Conservation (phyloP, 1,139 yeast species). For the Hemisphaericaspora lyxosophila region DNA sequence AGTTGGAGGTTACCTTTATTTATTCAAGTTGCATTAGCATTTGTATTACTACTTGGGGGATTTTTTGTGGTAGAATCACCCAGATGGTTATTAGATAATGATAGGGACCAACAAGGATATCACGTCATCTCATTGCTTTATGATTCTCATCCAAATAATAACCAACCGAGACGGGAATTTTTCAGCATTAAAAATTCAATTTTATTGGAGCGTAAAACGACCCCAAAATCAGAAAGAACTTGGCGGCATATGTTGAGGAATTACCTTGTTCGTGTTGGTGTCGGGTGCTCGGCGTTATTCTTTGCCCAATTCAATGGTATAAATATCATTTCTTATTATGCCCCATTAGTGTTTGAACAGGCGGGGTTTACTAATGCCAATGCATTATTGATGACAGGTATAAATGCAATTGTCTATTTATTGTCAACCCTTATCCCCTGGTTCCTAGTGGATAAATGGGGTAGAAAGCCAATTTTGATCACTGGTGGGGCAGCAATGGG, state of each 20-base stretch:
- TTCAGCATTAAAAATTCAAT: conserved; percentile 82
- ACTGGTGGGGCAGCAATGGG: conserved; percentile 53
- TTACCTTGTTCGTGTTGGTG: conserved; percentile 39
- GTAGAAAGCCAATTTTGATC: conserved; percentile 52
- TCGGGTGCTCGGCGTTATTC: conserved; percentile 52
- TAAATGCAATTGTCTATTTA: conserved; percentile 50
- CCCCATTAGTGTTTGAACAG: conserved; percentile 53
- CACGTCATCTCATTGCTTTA: conserved; percentile 80
- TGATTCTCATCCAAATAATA: conserved; percentile 54
- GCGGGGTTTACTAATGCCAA: conserved; percentile 53
- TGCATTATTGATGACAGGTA: conserved; percentile 54
- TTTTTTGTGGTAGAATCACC: conserved; percentile 58
- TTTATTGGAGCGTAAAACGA: conserved; percentile 42
- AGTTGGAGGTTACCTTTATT: conserved; percentile 55
- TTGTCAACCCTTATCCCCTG: conserved; percentile 53
- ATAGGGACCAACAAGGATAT: conserved; percentile 54
- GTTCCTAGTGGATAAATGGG: conserved; percentile 56
- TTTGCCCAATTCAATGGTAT: conserved; percentile 60
- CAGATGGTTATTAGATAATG: conserved; percentile 53
- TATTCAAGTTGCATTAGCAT: conserved; percentile 48
- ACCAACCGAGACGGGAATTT: conserved; percentile 52
- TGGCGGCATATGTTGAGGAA: conserved; percentile 45
- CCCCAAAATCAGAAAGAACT: conserved; percentile 43
- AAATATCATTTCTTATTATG: conserved; percentile 54
- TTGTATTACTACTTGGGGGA: conserved; percentile 48